Conservation (phyloP, 345 rosid genomes). For the Melaleuca quinquenervia region DNA sequence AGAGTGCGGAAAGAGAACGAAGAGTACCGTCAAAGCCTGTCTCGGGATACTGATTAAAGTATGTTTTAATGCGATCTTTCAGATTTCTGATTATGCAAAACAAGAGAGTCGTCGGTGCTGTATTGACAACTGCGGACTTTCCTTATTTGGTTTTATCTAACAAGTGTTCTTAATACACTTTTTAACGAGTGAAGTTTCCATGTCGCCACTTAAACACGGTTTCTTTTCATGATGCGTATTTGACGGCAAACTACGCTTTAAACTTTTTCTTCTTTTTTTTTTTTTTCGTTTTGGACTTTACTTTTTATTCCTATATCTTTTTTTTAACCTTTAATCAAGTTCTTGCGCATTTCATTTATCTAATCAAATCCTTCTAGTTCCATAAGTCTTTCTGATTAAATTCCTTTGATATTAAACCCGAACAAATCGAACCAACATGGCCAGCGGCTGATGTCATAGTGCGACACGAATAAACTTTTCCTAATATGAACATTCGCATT, state of each 20-base stretch:
- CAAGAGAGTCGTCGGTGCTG: neutral
- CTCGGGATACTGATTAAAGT: neutral
- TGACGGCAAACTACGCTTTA: neutral
- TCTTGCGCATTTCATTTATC: neutral
- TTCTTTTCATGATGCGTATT: neutral
- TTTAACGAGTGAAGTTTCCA: neutral
- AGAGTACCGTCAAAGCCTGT: neutral
- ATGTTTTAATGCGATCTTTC: neutral
- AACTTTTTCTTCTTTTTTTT: neutral
- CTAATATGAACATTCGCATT: fast-evolving
- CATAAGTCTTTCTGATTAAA: neutral
- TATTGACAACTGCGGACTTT: neutral
- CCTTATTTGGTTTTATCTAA: neutral
- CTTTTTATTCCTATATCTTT: neutral
- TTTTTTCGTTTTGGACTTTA: neutral
- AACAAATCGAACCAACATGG: neutral
- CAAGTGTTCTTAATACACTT: neutral
- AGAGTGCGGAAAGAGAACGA: neutral
- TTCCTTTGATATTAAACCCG: fast-evolving
- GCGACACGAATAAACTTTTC: neutral
- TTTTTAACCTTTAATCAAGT: neutral
- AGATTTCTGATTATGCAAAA: neutral
- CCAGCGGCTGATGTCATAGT: fast-evolving
- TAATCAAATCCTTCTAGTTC: neutral
- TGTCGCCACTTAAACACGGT: neutral